phyloP scores from a whole-genome alignment of 148 eudicot genomes.

The Vaccinium darrowii region DNA sequence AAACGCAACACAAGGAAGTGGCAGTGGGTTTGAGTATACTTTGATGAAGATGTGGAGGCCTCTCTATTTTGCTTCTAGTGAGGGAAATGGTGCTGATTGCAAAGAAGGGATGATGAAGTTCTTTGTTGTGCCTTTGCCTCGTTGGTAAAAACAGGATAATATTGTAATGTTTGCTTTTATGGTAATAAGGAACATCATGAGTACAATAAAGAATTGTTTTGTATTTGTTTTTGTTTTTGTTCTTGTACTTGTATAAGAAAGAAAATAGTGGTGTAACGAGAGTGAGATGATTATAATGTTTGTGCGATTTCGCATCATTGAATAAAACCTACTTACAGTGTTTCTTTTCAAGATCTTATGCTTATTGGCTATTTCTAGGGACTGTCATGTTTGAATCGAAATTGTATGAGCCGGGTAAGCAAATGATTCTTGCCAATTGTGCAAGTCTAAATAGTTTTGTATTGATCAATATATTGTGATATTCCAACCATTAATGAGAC shows the following conservation, averaged over 20 bases:
- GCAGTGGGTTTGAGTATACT: constrained; percentile 11
- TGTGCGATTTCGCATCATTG: neutral
- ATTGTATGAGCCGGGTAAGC: too few species aligned
- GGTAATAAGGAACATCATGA: neutral
- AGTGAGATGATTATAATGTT: neutral
- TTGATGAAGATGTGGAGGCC: constrained; percentile 15
- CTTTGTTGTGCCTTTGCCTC: constrained; percentile 18
- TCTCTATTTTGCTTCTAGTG: constrained; percentile 19
- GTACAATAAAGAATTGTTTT: too few species aligned
- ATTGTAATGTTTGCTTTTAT: neutral
- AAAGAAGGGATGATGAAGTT: constrained; percentile 20
- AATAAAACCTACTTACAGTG: neutral
- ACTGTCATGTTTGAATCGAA: too few species aligned
- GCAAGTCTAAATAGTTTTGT: too few species aligned
- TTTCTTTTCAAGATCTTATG: too few species aligned
- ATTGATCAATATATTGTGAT: too few species aligned
- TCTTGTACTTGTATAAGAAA: neutral
- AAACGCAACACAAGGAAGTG: constrained; percentile 16
- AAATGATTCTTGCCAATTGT: too few species aligned
- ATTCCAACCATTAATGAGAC: too few species aligned
- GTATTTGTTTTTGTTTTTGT: neutral
- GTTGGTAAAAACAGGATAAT: neutral
- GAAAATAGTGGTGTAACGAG: neutral
- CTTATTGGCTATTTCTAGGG: too few species aligned
- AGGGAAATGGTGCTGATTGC: constrained; percentile 17